Conservation (phyloP, 495 filamentous ascomycete species). For the Cercophora scortea region DNA sequence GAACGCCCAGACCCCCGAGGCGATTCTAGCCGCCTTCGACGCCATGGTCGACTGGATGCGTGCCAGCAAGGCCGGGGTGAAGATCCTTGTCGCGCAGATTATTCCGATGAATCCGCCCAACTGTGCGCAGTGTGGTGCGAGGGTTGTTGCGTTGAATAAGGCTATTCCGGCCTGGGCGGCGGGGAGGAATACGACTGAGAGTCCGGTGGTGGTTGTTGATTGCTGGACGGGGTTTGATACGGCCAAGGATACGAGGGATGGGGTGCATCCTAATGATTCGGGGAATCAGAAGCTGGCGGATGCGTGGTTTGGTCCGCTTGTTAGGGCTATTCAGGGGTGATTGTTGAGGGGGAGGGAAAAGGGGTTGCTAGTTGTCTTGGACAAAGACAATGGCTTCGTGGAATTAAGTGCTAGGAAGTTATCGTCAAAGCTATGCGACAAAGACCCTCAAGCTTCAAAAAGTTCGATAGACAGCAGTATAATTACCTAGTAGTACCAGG, state of each 20-base stretch:
- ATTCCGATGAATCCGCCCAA: slow-evolving; percentile 33
- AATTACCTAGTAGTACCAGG: no score
- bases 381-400: no score
- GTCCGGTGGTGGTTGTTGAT: slow-evolving; percentile 37
- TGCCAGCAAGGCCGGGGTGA: slow-evolving; percentile 30
- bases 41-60: slow-evolving; percentile 34
- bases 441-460: no score
- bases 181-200: slow-evolving; percentile 22
- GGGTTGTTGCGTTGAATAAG: slow-evolving; percentile 27
- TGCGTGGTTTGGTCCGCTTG: slow-evolving; percentile 22
- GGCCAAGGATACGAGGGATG: slow-evolving; percentile 27
- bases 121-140: slow-evolving; percentile 18
- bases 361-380: no score
- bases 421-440: no score
- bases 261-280: slow-evolving; percentile 36
- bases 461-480: no score
- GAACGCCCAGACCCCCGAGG: slow-evolving; percentile 19
- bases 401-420: no score
- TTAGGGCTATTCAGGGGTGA: slow-evolving; percentile 4
- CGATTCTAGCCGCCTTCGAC: slow-evolving; percentile 30
- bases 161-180: slow-evolving; percentile 34
- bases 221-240: slow-evolving; percentile 34
- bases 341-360: not conserved
- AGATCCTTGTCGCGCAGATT: slow-evolving; percentile 40
- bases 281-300: slow-evolving; percentile 34